Conservation (phyloP, 2,329 filamentous ascomycete genomes). For the Lachnellula suecica region DNA sequence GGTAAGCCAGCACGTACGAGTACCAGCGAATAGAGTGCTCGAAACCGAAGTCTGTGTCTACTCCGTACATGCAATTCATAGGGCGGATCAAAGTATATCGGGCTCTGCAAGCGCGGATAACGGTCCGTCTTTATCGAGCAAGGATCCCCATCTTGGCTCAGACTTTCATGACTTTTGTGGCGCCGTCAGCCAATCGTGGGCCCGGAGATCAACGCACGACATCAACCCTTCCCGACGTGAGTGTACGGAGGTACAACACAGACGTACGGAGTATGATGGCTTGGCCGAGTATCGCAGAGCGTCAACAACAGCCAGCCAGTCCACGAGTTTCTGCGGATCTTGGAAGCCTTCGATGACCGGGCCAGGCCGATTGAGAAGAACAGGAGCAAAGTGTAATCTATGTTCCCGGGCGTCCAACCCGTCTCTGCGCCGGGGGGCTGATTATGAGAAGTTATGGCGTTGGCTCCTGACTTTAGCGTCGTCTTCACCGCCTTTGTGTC, state of each 20-base stretch:
- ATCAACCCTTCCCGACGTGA: conserved; percentile 18
- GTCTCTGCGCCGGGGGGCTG: conserved; percentile 11
- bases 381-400: conserved; percentile 3
- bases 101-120: conserved; percentile 26
- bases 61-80: conserved; percentile 13
- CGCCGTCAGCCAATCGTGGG: conserved; percentile 16
- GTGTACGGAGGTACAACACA: too few species aligned
- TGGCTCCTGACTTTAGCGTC: conserved; percentile 17
- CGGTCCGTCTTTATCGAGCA: conserved; percentile 23
- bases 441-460: conserved; percentile 3
- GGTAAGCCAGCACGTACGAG: conserved; percentile 4
- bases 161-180: conserved; percentile 16
- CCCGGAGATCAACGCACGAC: conserved; percentile 22
- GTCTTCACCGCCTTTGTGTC: conserved; percentile 26
- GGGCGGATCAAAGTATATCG: conserved; percentile 23
- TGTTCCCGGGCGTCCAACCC: conserved; percentile 8
- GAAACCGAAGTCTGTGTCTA: background rate
- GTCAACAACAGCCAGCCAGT: background rate
- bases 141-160: conserved; percentile 20
- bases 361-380: background rate
- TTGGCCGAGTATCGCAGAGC: background rate
- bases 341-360: background rate
- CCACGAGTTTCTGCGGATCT: background rate
- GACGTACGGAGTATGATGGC: too few species aligned
- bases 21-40: background rate